These are phyloP conservation scores for Medicago truncatula DNA, from an alignment of 306 rosid genomes.

Conservation along the genomic window DNA sequence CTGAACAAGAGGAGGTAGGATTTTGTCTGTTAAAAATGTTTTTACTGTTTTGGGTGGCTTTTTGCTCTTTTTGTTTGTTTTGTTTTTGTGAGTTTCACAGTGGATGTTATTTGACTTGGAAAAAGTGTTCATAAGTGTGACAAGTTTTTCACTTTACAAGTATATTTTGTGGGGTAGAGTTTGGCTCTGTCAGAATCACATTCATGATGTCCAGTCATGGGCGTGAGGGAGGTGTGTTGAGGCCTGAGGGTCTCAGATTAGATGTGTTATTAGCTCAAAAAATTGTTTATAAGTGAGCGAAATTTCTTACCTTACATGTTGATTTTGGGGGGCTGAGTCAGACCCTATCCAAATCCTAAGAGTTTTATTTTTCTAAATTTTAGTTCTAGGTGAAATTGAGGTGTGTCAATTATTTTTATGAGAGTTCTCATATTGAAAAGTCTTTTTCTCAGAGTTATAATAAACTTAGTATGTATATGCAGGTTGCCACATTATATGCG, in stretches of 20 bases:
- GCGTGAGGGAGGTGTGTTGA: neutral
- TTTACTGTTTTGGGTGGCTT: neutral
- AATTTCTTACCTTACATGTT: neutral
- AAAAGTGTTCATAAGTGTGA: neutral
- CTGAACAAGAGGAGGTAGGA: slow-evolving; percentile 90
- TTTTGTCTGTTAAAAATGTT: slow-evolving; percentile 22
- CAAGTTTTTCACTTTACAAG: neutral
- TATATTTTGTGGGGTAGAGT: neutral
- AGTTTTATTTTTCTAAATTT: neutral
- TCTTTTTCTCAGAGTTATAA: slow-evolving; percentile 6
- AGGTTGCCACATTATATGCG: slow-evolving; percentile 99
- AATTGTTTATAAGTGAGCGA: neutral
- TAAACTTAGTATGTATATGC: slow-evolving; percentile 39
- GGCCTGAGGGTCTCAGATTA: neutral
- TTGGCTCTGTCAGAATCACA: neutral
- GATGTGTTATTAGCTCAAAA: neutral
- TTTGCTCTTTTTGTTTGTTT: neutral
- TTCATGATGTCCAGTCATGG: neutral
- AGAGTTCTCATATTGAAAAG: neutral
- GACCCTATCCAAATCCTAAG: neutral
- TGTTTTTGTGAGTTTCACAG: neutral
- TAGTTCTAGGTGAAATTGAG: neutral
- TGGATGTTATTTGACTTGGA: neutral
- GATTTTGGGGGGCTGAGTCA: neutral
- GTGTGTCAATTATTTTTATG: slow-evolving; percentile 9